A percentile compares a stretch with the other conserved stretches of the same genome.
These are phyloP conservation scores for Metschnikowia amazonensis DNA, from an alignment of 805 yeast species.

Conservation along the genomic window DNA sequence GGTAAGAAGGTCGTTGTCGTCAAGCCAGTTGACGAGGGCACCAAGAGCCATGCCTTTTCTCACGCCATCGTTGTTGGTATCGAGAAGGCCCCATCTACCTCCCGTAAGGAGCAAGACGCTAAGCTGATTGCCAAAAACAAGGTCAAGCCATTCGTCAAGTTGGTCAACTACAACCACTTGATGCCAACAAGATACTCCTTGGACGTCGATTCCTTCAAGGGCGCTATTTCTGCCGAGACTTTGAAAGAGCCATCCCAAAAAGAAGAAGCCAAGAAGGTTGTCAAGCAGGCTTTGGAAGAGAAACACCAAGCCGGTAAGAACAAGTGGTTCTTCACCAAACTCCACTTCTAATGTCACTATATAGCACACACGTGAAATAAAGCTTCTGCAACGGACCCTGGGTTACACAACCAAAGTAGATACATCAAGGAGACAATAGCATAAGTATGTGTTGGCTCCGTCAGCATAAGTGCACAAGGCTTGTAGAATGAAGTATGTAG, in stretches of 20 bases:
- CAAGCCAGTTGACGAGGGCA: conserved; percentile 97
- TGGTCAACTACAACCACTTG: conserved; percentile 98
- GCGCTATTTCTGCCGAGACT: conserved; percentile 87
- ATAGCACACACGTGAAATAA: conserved; percentile 20
- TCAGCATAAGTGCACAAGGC: no score
- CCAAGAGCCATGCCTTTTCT: conserved; percentile 98
- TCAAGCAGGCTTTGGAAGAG: conserved; percentile 99
- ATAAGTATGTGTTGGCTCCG: no score
- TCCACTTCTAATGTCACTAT: conserved; percentile 64
- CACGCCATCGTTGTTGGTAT: conserved; percentile 99
- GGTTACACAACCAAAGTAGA: neutral
- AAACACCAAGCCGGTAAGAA: conserved; percentile 99
- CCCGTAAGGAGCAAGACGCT: conserved; percentile 89
- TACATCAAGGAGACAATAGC: neutral
- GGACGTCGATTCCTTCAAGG: conserved; percentile 93
- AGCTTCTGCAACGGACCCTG: conserved; percentile 18
- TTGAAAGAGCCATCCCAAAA: conserved; percentile 97
- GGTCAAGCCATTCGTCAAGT: conserved; percentile 99
- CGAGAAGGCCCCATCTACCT: conserved; percentile 97
- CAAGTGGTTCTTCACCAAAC: conserved; percentile 99
- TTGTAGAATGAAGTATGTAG: no score
- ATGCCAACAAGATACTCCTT: conserved; percentile 99
- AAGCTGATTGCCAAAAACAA: conserved; percentile 93
- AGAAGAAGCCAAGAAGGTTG: conserved; percentile 98
- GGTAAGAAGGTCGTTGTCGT: conserved; percentile 99